Evolutionary conservation across 2,329 filamentous ascomycete genomes (phyloP), one percentile per base, ranked within the genome.

Genomic region (Gliomastix tumulicola): DNA sequence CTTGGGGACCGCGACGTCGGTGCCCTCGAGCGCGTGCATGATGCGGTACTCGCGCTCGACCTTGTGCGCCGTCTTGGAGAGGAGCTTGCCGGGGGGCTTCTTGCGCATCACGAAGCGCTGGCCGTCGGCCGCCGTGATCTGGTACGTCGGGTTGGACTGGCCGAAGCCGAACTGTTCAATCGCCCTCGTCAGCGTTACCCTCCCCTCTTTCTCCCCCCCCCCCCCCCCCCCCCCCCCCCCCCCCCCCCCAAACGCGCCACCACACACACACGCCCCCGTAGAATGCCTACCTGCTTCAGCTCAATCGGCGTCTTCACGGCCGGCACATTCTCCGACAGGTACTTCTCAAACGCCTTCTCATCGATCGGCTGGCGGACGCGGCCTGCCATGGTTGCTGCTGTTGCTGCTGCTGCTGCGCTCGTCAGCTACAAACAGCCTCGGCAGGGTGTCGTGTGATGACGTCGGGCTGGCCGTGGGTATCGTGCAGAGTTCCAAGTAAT

Each of bases 91-190:
- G n/a, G 92, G 90, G 1, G 92, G 92, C 66, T 97, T 97, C 75
- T 98, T 97, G 58, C 92, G 87, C 68, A 97, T 76, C 22, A 98
- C 92, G 64, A 82, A 95, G 55, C 81, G 79, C 48, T 68, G 60
- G 35, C 80, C 78, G 55, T 79, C 71, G 46, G 78, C 70, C 36
- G 80, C 80, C 13, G 81, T 94, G 53, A 97, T 72, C 53, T 90
- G 87, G 65, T 97, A 98, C 3, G 92, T 98, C 31, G 92, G 92
- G 58, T 97, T 98, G 40, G 88, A 95, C 65, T 97, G 92, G 41
- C 92, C 92, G 59, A 94, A 97, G 51, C 89, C 88, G 57, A 97
- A 98, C 86, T 97, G 53, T 17, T 13, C n/a, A n/a, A n/a, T n/a
- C n/a, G n/a, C n/a, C n/a, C n/a, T n/a, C n/a, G n/a, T n/a, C n/a